These are phyloP conservation scores for Euptelea pleiosperma DNA, from an alignment of 164 flowering plant genomes.

Conservation along the genomic window DNA sequence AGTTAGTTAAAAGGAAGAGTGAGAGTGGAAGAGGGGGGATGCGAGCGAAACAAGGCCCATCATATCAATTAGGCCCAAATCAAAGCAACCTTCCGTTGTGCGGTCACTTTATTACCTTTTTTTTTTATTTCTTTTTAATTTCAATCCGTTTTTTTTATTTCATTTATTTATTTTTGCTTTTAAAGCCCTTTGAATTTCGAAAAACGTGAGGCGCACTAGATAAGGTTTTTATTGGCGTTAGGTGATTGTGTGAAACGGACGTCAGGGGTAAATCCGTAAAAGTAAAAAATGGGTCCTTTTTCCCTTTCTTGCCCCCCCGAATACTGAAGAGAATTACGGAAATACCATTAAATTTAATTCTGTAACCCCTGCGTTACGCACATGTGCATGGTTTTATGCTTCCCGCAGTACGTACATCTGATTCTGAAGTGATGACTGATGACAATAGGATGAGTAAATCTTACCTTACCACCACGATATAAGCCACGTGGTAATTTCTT, in stretches of 20 bases:
- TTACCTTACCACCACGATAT: too few relatives aligned
- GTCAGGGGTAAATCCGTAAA: background rate
- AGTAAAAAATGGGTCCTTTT: too few relatives aligned
- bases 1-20: constrained; percentile 8
- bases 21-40: background rate
- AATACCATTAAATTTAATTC: too few relatives aligned
- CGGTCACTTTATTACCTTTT: constrained; percentile 5
- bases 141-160: background rate
- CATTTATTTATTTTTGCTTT: background rate
- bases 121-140: background rate
- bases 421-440: too few relatives aligned
- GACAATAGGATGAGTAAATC: too few relatives aligned
- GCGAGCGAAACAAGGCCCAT: constrained; percentile 4
- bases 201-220: background rate
- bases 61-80: constrained; percentile 13
- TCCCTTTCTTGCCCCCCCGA: too few relatives aligned
- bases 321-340: too few relatives aligned
- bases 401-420: too few relatives aligned
- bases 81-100: constrained; percentile 12
- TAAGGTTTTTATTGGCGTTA: background rate
- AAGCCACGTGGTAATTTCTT: too few relatives aligned
- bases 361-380: too few relatives aligned
- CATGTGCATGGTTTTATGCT: too few relatives aligned
- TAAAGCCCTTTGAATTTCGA: background rate
- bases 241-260: background rate